Base-by-base conservation (phyloP, 75 land plant genomes). In the Isoetes taiwanensis region DNA sequence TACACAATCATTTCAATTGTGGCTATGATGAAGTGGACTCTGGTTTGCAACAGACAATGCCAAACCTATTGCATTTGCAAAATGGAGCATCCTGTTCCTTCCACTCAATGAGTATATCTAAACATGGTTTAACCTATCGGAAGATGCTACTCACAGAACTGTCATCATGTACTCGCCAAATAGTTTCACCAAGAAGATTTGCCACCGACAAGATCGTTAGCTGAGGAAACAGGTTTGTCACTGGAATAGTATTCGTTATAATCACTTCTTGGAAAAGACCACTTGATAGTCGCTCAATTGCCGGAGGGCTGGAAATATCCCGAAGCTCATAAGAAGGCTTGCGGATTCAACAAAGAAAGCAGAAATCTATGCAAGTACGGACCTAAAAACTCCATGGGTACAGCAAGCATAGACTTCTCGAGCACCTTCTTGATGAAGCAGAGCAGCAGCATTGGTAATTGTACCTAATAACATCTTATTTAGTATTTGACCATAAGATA, bases 181-280 rank as follows among this genome's bases (percentile, higher is more conserved):
- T 91, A 32, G 97, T 84, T 65, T 91, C 89, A 0, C 89, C 95
- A 19, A 87, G 67, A 23, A 91, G 81, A 64, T 91, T 91, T 62
- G 95, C 97, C 16, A 87, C 95, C 9, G 97, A 91, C 17, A 91
- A 58, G 32, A 91, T 77, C 0, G 97, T 91, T 67, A 91, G 66
- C 77, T 91, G 95, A 6, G 93, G 93, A 35, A 91, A 91, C 57
- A 79, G 80, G 57, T 85, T 80, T 42, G 58, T 58, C 41, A 82
- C 75, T 0, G 97, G 97, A 52, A 91, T 78, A 16, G 97, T 80
- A 64, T 91, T 91, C 42, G 97, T 91, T 16, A 91, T 72, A 53
- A 91, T 87, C 26, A 91, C 97, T 55, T 91, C 97, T 65, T 91
- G 88, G 61, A 91, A 91, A 23, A 91, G 73, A 8, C 97, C 97